Evolutionary conservation across 768 basidiomycete species (phyloP).

Genomic region (Lactifluus rugatus): DNA sequence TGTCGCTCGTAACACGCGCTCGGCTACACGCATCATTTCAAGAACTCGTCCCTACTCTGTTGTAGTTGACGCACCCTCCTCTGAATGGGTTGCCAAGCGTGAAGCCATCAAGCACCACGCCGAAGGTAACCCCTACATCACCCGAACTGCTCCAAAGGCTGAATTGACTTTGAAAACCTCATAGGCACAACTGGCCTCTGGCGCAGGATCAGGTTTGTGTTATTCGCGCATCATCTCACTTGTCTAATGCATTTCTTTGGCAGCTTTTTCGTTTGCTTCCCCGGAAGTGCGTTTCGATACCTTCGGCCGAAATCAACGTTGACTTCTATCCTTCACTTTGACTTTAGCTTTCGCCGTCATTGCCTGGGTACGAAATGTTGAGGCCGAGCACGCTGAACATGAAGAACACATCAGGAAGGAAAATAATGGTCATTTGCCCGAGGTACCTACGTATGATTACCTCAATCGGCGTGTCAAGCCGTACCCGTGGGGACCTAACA

Average conservation of each 20-base stretch:
- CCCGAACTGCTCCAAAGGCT: not conserved
- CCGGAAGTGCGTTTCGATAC: slow-evolving; percentile 47
- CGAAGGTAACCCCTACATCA: slow-evolving; percentile 34
- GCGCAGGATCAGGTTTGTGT: slow-evolving; percentile 73
- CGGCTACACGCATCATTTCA: slow-evolving; percentile 35
- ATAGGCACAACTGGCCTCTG: slow-evolving; percentile 71
- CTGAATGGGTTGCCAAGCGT: slow-evolving; percentile 42
- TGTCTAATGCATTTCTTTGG: slow-evolving; percentile 14
- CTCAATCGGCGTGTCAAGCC: slow-evolving; percentile 69
- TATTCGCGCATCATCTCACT: not conserved
- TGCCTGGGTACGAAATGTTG: slow-evolving; percentile 43
- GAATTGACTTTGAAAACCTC: slow-evolving; percentile 14
- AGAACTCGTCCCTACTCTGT: slow-evolving; percentile 28
- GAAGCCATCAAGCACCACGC: slow-evolving; percentile 59
- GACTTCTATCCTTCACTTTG: not conserved
- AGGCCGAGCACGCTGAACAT: slow-evolving; percentile 62
- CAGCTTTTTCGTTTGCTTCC: slow-evolving; percentile 68
- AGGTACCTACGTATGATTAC: slow-evolving; percentile 64
- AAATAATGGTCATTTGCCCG: slow-evolving; percentile 63
- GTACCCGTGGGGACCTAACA: slow-evolving; percentile 80
- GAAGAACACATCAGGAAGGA: slow-evolving; percentile 59
- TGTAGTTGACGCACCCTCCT: slow-evolving; percentile 31
- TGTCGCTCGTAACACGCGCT: slow-evolving; percentile 41
- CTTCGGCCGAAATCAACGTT: not conserved
- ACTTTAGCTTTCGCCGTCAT: slow-evolving; percentile 22